phyloP scores from a whole-genome alignment of 352 stramenopile genomes.

The Nothophytophthora sp. region DNA sequence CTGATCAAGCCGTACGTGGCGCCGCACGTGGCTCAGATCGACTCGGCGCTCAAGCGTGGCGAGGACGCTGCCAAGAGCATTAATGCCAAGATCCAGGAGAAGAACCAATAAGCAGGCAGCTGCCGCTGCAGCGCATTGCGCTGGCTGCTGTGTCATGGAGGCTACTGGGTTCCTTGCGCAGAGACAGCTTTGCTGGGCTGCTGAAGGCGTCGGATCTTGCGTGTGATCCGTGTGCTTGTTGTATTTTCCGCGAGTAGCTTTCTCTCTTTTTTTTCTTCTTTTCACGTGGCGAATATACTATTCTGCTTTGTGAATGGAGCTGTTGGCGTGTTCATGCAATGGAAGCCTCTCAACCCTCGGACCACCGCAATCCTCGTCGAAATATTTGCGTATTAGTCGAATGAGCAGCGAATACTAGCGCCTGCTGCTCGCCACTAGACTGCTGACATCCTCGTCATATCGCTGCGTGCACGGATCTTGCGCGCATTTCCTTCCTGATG shows the following conservation, averaged over 20 bases:
- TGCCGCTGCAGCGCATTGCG: not conserved
- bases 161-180: not conserved
- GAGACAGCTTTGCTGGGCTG: too few relatives aligned
- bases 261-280: slow-evolving; percentile 24
- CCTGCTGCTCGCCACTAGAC: too few relatives aligned
- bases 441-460: too few relatives aligned
- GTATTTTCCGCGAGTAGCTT: slow-evolving; percentile 27
- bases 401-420: too few relatives aligned
- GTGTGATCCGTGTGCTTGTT: slow-evolving; percentile 18
- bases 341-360: slow-evolving; percentile 4
- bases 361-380: not conserved
- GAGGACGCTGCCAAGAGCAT: slow-evolving; percentile 53
- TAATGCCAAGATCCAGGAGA: slow-evolving; percentile 52
- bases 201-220: too few relatives aligned
- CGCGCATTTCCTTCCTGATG: too few relatives aligned
- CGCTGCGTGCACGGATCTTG: not conserved
- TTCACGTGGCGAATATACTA: slow-evolving; percentile 28
- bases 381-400: too few relatives aligned
- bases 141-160: not conserved
- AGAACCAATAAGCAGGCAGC: slow-evolving; percentile 27
- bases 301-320: slow-evolving; percentile 17
- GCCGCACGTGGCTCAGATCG: slow-evolving; percentile 67
- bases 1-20: slow-evolving; percentile 85
- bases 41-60: slow-evolving; percentile 61
- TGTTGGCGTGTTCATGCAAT: not conserved